Base-by-base conservation (phyloP, 345 rosid genomes). In the Aethionema arabicum region DNA sequence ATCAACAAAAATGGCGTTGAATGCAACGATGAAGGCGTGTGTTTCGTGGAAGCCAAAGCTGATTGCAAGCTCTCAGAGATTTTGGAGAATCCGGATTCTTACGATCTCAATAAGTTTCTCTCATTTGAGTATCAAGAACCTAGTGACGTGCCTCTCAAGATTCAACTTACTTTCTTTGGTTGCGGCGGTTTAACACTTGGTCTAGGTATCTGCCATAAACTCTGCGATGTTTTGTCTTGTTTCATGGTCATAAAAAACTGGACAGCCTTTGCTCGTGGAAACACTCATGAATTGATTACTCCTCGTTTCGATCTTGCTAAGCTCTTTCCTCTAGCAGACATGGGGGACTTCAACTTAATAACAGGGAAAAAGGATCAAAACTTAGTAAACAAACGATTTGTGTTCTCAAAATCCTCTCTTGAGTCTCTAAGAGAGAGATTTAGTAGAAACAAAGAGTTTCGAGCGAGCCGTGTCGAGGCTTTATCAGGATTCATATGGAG, bases 401-500 rank as follows among this genome's bases (percentile, higher is more conserved):
- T 76, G 33, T 80, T 85, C 10, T 65, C 49, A 9, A 65, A 69
- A 6, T 42, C 74, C 12, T 31, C 61, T 6, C 27, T 83, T 11
- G 67, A 68, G 0, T 49, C 66, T 1, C 66, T 85, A 6, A 59
- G 66, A 33, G 69, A 69, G 6, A 75, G 47, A 56, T 79, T 48
- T 11, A n/a, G 59, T 4, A 49, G 40, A 33, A 51, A 51, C n/a
- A 36, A 53, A 12, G 16, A 45, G 4, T 55, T 38, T 3, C 61
- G 42, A 0, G 69, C 80, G 0, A 71, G 83, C 2, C 72, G 81
- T 0, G 58, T 81, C 7, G 80, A 81, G 41, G 82, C 78, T 15
- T 56, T 79, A 43, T 77, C 82, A 0, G 49, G 63, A 32, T 77
- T 81, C 44, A 68, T 81, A 29, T 81, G 79, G 79, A 72, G 61